Percentiles rank a stretch among this genome's conserved stretches.
These are phyloP conservation scores for Meyerozyma elateridarum DNA, from an alignment of 1,139 yeast genomes.

Conservation along the genomic window DNA sequence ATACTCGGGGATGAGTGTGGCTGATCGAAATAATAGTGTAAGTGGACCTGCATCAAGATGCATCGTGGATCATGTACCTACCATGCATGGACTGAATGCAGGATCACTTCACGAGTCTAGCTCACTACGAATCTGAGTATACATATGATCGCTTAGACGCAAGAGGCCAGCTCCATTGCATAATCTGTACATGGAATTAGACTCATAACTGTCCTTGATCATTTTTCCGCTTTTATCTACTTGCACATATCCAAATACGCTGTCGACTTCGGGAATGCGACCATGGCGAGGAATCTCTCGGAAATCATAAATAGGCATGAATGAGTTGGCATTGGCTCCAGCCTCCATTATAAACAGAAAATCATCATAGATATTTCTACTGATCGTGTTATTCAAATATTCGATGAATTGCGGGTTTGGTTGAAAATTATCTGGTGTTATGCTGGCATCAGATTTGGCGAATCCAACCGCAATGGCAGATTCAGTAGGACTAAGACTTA, in stretches of 20 bases:
- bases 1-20: no score
- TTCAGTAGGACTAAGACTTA: not conserved
- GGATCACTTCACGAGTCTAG: no score
- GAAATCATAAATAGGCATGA: slow-evolving; percentile 71
- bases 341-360: slow-evolving; percentile 61
- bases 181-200: slow-evolving; percentile 56
- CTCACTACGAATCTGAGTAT: slow-evolving; percentile 32
- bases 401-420: slow-evolving; percentile 26
- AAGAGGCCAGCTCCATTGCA: slow-evolving; percentile 56
- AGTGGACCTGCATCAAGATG: no score
- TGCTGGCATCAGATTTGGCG: slow-evolving; percentile 11
- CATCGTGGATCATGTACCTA: no score
- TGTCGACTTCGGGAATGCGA: slow-evolving; percentile 68
- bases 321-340: slow-evolving; percentile 48
- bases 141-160: slow-evolving; percentile 51
- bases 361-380: slow-evolving; percentile 36
- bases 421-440: slow-evolving; percentile 22
- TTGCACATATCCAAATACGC: slow-evolving; percentile 66
- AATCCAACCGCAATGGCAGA: slow-evolving; percentile 26
- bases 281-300: slow-evolving; percentile 65
- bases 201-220: slow-evolving; percentile 50
- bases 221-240: slow-evolving; percentile 56
- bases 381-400: slow-evolving; percentile 24
- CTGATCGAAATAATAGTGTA: no score
- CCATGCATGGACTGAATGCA: no score